A percentile compares a stretch with the other conserved stretches of the same genome.
These are phyloP conservation scores for Erodium texanum DNA, from an alignment of 441 rosid species.

Conservation along the genomic window DNA sequence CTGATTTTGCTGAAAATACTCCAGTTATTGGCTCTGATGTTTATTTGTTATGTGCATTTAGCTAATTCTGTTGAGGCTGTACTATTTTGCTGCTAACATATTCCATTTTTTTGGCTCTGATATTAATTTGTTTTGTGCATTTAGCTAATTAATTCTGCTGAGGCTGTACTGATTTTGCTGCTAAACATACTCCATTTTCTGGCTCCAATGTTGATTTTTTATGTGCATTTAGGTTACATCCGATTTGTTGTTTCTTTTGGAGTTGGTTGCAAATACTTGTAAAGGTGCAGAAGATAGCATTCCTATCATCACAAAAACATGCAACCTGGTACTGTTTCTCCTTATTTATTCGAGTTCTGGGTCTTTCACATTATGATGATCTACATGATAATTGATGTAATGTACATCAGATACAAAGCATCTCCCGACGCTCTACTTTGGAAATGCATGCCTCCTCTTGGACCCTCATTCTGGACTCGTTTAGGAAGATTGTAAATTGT, in stretches of 20 bases:
- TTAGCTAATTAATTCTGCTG: no score
- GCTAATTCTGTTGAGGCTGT: no score
- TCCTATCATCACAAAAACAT: constrained; percentile 10
- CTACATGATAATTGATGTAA: background rate
- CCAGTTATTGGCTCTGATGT: no score
- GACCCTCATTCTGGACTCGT: constrained; percentile 19
- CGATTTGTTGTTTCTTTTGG: constrained; percentile 23
- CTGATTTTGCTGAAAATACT: background rate
- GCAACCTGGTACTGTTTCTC: constrained; percentile 18
- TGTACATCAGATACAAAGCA: constrained; percentile 16
- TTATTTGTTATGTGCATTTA: no score
- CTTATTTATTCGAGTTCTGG: background rate
- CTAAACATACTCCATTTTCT: no score
- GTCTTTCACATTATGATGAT: background rate
- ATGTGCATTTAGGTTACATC: constrained; percentile 13
- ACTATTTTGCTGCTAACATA: no score
- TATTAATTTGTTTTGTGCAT: no score
- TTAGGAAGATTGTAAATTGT: constrained; percentile 17
- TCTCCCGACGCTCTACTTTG: constrained; percentile 13
- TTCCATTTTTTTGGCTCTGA: no score
- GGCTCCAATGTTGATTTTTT: background rate
- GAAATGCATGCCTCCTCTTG: constrained; percentile 18
- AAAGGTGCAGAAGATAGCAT: constrained; percentile 10
- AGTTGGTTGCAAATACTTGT: constrained; percentile 16
- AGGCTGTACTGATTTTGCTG: no score